Percentiles rank a stretch among this genome's conserved stretches.
Evolutionary conservation across 2,329 filamentous ascomycete species (phyloP).

Genomic region (Exophiala phaeomuriformis): DNA sequence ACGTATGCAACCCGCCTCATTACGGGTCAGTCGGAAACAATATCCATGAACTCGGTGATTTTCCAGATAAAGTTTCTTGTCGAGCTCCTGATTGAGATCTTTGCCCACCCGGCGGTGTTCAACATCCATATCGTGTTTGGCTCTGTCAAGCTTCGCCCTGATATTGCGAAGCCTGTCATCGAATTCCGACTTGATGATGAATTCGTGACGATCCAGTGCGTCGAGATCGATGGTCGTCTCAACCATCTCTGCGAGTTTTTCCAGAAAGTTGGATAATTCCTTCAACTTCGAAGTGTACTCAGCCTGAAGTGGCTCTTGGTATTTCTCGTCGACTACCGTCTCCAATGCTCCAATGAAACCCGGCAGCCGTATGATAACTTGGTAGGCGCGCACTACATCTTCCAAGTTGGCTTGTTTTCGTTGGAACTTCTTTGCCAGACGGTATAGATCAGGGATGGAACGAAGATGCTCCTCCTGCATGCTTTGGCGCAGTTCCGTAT

Average conservation of each 20-base stretch:
- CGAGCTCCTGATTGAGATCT: constrained; percentile 83
- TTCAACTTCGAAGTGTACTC: constrained; percentile 80
- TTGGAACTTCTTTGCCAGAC: constrained; percentile 90
- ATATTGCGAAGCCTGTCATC: constrained; percentile 85
- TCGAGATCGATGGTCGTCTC: constrained; percentile 96
- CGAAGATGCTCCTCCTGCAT: constrained; percentile 95
- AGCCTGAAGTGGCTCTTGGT: constrained; percentile 75
- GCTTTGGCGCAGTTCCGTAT: constrained; percentile 87
- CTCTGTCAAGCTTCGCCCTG: constrained; percentile 78
- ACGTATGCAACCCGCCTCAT: constrained; percentile 83
- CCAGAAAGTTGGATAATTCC: constrained; percentile 68
- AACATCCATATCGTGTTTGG: constrained; percentile 71
- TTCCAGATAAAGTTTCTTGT: constrained; percentile 97
- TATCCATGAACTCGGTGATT: constrained; percentile 94
- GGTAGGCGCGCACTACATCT: constrained; percentile 91
- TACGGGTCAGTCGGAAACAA: constrained; percentile 89
- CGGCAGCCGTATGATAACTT: constrained; percentile 84
- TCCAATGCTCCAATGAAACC: constrained; percentile 85
- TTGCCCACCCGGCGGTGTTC: constrained; percentile 70
- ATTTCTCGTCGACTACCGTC: constrained; percentile 89
- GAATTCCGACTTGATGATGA: constrained; percentile 97
- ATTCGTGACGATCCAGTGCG: constrained; percentile 92
- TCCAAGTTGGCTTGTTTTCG: constrained; percentile 83
- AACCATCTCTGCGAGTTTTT: constrained; percentile 92
- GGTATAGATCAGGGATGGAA: constrained; percentile 87